Evolutionary conservation across 495 filamentous ascomycete species (phyloP), one percentile per base, ranked within the genome.

Genomic region (Podospora pseudocomata): DNA sequence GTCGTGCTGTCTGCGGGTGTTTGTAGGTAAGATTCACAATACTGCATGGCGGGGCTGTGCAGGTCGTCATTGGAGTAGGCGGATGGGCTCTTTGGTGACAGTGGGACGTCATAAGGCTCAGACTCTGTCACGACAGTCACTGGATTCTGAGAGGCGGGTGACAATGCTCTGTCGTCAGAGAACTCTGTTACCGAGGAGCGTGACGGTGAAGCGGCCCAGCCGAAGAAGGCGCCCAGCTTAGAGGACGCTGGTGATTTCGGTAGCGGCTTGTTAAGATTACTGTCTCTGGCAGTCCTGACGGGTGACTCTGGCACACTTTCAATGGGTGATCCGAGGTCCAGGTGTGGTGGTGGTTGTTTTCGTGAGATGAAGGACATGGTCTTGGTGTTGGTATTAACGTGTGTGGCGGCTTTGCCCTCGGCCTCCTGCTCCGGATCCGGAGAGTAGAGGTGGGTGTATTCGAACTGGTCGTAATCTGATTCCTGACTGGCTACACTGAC

Each of bases 161-260:
- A 82, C 59, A 84, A 86, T 72, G 77, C 81, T n/a, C 73, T 74
- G 68, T 80, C 79, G 66, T 86, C 84, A 7, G 84, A 85, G 59
- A 76, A 79, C 18, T 82, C 81, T 26, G 82, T 83, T 23, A 56
- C 64, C 26, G 68, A 69, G 18, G 78, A 64, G 26, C 77, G 78
- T 2, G 84, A 81, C 27, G 84, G 81, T 54, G 79, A 75, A 64
- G 79, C 75, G 28, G 76, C 73, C 84, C 84, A 86, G 75, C 84
- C 84, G 72, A 85, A 85, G 75, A 84, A 82, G 4, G 77, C 77
- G 23, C 80, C 81, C 69, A 86, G 76, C 63, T 85, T 85, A 67
- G 85, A 85, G 13, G 80, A 79, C 44, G 75, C 75, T 13, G 85
- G 85, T 20, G 84, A 86, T 68, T 84, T 86, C 2, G 84, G 84